phyloP scores from a whole-genome alignment of 306 rosid genomes.

The Malus domestica region DNA sequence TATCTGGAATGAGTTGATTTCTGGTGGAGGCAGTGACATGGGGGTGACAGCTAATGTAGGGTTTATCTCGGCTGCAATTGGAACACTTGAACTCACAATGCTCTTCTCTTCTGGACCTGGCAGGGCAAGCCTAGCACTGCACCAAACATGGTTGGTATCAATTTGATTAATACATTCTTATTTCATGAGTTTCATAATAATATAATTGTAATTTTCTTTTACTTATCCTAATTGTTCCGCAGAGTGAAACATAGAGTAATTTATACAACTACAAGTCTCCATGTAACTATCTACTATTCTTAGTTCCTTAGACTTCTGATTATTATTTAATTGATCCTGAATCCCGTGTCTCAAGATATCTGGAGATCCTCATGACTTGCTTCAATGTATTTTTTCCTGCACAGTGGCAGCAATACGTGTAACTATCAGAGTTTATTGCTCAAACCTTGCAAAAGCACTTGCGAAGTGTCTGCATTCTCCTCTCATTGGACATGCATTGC shows the following conservation, averaged over 20 bases:
- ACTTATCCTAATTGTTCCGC: neutral
- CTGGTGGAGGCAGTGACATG: slow-evolving; percentile 43
- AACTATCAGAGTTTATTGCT: slow-evolving; percentile 8
- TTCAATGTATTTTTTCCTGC: neutral
- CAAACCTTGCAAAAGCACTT: slow-evolving; percentile 97
- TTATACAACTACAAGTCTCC: neutral
- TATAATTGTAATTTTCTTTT: neutral
- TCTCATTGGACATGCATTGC: slow-evolving; percentile 98
- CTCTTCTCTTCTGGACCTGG: slow-evolving; percentile 80
- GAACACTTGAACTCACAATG: slow-evolving; percentile 38
- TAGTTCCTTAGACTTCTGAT: slow-evolving; percentile 8
- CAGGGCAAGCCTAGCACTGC: slow-evolving; percentile 88
- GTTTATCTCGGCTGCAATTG: slow-evolving; percentile 30
- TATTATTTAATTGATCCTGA: slow-evolving; percentile 11
- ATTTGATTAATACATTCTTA: neutral
- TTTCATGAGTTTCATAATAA: neutral
- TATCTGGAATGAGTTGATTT: slow-evolving; percentile 25
- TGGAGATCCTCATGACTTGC: neutral
- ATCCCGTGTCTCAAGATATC: neutral
- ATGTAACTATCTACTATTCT: slow-evolving; percentile 4
- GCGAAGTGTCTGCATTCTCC: slow-evolving; percentile 98
- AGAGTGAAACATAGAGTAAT: neutral
- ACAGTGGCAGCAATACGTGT: slow-evolving; percentile 4
- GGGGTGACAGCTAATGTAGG: slow-evolving; percentile 33
- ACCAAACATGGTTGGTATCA: slow-evolving; percentile 26